Evolutionary conservation across 2,329 filamentous ascomycete genomes (phyloP).

Genomic region (Eurotiales sp.): DNA sequence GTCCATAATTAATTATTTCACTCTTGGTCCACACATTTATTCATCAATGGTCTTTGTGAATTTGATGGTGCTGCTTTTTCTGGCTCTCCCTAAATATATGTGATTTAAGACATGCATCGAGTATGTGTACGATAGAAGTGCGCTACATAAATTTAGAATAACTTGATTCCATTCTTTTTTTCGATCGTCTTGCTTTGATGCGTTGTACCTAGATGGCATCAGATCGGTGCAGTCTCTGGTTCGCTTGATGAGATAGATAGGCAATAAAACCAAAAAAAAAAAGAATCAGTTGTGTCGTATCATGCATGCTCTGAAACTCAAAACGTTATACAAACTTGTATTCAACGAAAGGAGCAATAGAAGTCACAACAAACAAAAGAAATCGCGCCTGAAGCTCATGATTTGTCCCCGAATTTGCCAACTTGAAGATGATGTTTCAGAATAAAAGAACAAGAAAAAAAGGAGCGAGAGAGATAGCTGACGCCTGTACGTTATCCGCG

Average conservation of each 20-base stretch:
- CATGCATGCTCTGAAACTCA: not conserved
- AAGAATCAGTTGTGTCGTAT: not conserved
- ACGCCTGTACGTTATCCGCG: not conserved
- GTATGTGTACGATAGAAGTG: too few species aligned
- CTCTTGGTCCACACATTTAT: too few species aligned
- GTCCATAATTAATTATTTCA: too few species aligned
- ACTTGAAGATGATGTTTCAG: not conserved
- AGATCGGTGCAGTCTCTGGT: not conserved
- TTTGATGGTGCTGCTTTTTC: too few species aligned
- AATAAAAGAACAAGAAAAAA: not conserved
- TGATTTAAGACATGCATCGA: too few species aligned
- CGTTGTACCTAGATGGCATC: not conserved
- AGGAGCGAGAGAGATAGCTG: not conserved
- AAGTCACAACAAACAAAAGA: too few species aligned
- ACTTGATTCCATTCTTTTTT: too few species aligned
- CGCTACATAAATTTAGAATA: too few species aligned
- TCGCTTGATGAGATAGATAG: not conserved
- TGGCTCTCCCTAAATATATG: too few species aligned
- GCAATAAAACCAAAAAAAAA: not conserved
- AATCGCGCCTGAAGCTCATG: too few species aligned
- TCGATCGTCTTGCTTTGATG: not conserved
- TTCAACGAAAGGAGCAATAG: not conserved
- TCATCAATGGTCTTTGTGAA: too few species aligned
- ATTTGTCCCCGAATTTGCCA: not conserved
- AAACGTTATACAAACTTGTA: not conserved